A percentile compares a stretch with the other conserved stretches of the same genome.
These are phyloP conservation scores for Neospermospora avenae DNA, from an alignment of 2,329 filamentous ascomycete genomes.

Conservation along the genomic window DNA sequence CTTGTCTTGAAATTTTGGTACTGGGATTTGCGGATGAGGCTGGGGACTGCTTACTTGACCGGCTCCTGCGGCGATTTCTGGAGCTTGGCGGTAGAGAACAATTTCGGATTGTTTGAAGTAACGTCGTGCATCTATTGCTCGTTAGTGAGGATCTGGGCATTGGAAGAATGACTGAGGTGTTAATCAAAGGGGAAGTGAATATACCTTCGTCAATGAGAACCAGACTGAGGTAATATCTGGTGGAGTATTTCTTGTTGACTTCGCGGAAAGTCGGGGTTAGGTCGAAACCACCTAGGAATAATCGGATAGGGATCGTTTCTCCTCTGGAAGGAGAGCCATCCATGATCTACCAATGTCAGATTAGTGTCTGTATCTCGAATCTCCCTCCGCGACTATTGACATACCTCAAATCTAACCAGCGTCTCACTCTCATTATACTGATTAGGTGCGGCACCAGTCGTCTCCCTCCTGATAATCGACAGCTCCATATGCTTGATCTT, in stretches of 20 bases:
- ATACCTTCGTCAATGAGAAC: conserved; percentile 92
- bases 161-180: not conserved
- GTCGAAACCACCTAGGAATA: conserved; percentile 97
- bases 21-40: too few species aligned
- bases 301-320: conserved; percentile 90
- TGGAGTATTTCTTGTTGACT: conserved; percentile 99
- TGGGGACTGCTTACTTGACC: conserved; percentile 16
- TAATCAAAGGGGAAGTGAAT: not conserved
- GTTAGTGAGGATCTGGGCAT: conserved; percentile 12
- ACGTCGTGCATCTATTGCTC: conserved; percentile 74
- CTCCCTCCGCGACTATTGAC: conserved; percentile 10
- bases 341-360: conserved; percentile 68
- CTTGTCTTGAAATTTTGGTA: too few species aligned
- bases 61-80: conserved; percentile 45
- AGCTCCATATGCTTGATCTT: conserved; percentile 99
- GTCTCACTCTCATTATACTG: conserved; percentile 99
- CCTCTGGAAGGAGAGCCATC: conserved; percentile 94
- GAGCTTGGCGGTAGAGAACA: conserved; percentile 83
- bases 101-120: conserved; percentile 99
- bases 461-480: conserved; percentile 94
- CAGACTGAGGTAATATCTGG: conserved; percentile 92
- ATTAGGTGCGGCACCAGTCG: conserved; percentile 92
- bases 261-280: conserved; percentile 97
- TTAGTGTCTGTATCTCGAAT: not conserved
- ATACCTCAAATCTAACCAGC: conserved; percentile 88